Evolutionary conservation across 352 stramenopile species (phyloP).

Genomic region (Phytophthora crassamura): DNA sequence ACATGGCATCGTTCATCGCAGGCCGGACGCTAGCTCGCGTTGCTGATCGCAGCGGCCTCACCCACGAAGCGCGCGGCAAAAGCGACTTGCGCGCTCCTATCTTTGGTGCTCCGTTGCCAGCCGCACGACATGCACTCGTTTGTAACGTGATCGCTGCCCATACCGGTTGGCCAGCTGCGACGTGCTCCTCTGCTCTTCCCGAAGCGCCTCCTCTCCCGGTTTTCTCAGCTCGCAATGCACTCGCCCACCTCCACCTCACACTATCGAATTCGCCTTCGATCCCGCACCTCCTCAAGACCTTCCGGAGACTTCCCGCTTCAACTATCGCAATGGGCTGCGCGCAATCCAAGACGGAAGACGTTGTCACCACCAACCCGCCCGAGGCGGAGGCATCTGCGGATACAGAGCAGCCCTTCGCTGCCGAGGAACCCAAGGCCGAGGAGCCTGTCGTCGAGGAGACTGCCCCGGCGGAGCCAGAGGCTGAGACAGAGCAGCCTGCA

Average conservation of each 20-base stretch:
- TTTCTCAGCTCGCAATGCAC: not conserved
- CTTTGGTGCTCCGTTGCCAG: constrained; percentile 20
- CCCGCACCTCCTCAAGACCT: constrained; percentile 17
- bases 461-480: constrained; percentile 24
- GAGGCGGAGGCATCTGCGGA: constrained; percentile 6
- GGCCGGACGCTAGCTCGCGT: too few relatives aligned
- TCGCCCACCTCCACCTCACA: not conserved
- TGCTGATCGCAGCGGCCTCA: constrained; percentile 14
- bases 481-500: constrained; percentile 5
- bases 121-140: constrained; percentile 10
- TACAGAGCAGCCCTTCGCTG: not conserved
- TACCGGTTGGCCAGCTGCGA: constrained; percentile 12
- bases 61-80: constrained; percentile 24
- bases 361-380: constrained; percentile 23
- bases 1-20: constrained; percentile 4
- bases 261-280: constrained; percentile 45
- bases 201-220: constrained; percentile 14
- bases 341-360: constrained; percentile 72
- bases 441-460: constrained; percentile 11
- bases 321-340: constrained; percentile 69
- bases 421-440: constrained; percentile 8
- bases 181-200: too few relatives aligned
- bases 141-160: constrained; percentile 12
- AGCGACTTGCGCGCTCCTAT: constrained; percentile 25
- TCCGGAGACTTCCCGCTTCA: constrained; percentile 15